A percentile compares a stretch with the other conserved stretches of the same genome.
Evolutionary conservation across 164 flowering plant species (phyloP).

Genomic region (Cinnamomum micranthum): DNA sequence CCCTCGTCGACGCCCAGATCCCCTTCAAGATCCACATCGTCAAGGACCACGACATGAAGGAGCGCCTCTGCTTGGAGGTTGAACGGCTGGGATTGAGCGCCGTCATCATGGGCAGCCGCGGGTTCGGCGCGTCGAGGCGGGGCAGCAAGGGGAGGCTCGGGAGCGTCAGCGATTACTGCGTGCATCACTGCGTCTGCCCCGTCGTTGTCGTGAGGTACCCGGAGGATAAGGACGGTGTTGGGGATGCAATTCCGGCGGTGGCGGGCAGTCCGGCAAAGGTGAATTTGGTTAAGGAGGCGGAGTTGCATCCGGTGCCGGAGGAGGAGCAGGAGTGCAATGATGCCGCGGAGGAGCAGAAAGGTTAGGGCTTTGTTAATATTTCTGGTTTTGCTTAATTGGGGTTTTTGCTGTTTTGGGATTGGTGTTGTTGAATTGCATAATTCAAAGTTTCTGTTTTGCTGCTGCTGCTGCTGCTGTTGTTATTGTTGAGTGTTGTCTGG

Average conservation of each 20-base stretch:
- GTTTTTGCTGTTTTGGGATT: not conserved
- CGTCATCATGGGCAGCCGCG: conserved; percentile 82
- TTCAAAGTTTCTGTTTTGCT: too few species aligned
- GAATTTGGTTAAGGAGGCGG: conserved; percentile 15
- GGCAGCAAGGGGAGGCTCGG: conserved; percentile 52
- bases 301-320: conserved; percentile 35
- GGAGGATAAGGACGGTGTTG: conserved; percentile 35
- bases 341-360: conserved; percentile 37
- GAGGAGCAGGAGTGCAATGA: conserved; percentile 44
- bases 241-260: conserved; percentile 9
- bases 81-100: conserved; percentile 70
- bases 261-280: conserved; percentile 1
- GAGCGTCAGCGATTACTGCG: conserved; percentile 81
- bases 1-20: conserved; percentile 46
- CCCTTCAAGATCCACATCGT: conserved; percentile 71
- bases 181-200: conserved; percentile 74
- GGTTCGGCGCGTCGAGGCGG: conserved; percentile 51
- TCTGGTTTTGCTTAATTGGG: too few species aligned
- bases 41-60: conserved; percentile 80
- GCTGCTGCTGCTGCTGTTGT: too few species aligned
- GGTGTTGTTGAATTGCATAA: not conserved
- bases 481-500: too few species aligned
- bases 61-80: conserved; percentile 74
- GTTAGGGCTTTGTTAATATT: conserved; percentile 4
- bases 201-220: conserved; percentile 72